These are phyloP conservation scores for Fusarium oligoseptatum DNA, from an alignment of 2,329 filamentous ascomycete genomes.

Conservation along the genomic window DNA sequence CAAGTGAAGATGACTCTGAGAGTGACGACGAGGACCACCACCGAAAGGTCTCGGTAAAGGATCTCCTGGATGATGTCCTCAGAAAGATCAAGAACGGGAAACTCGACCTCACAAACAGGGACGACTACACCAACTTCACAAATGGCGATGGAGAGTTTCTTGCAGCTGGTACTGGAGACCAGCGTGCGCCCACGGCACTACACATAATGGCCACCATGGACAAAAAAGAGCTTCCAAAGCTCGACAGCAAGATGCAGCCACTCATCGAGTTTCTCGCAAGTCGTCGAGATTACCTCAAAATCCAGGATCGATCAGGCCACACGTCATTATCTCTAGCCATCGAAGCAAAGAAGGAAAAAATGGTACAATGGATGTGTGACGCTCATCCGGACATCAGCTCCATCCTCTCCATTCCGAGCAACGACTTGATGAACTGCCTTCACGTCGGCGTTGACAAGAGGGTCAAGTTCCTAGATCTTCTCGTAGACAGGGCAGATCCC, in stretches of 20 bases:
- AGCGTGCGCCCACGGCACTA: conserved; percentile 27
- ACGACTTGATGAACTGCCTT: conserved; percentile 11
- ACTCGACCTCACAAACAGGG: conserved; percentile 5
- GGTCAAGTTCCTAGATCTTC: conserved; percentile 34
- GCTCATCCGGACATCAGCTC: conserved; percentile 3
- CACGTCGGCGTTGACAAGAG: conserved; percentile 23
- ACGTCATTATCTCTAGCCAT: conserved; percentile 7
- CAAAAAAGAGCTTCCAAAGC: conserved; percentile 29
- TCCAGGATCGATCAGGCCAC: background rate
- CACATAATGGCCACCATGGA: conserved; percentile 34
- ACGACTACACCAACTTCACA: conserved; percentile 2
- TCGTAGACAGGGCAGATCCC: conserved; percentile 27
- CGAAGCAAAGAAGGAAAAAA: conserved; percentile 1
- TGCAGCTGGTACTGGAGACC: conserved; percentile 22
- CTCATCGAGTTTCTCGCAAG: conserved; percentile 1
- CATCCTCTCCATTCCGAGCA: background rate
- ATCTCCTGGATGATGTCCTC: background rate
- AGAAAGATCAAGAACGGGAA: background rate
- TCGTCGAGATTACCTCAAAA: background rate
- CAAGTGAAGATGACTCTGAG: conserved; percentile 33
- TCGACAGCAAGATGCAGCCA: conserved; percentile 36
- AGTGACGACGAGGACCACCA: conserved; percentile 24
- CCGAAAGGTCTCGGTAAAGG: background rate
- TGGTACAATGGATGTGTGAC: conserved; percentile 22
- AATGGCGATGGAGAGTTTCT: conserved; percentile 18